These are phyloP conservation scores for Andrographis paniculata DNA, from an alignment of 305 asterid species.

Conservation along the genomic window DNA sequence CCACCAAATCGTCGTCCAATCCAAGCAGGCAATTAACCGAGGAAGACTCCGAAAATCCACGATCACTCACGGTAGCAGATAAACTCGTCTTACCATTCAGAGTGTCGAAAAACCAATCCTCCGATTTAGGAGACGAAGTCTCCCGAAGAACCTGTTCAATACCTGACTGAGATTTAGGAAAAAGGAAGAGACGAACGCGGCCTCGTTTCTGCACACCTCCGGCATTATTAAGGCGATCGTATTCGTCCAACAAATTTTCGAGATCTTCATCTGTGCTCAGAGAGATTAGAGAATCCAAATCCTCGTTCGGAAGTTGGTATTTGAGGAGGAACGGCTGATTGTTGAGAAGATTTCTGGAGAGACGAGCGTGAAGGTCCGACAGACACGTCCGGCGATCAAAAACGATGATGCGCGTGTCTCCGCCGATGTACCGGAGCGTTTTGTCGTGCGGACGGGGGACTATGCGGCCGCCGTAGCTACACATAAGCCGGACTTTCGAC, in stretches of 20 bases:
- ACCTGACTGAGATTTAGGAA: conserved; percentile 21
- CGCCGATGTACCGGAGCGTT: conserved; percentile 49
- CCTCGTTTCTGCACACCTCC: conserved; percentile 15
- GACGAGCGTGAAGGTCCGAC: conserved; percentile 33
- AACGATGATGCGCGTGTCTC: conserved; percentile 52
- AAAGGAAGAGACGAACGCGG: conserved; percentile 38
- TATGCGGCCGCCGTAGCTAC: conserved; percentile 24
- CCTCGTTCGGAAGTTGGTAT: conserved; percentile 52
- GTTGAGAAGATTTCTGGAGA: conserved; percentile 33
- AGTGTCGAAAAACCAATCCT: conserved; percentile 51
- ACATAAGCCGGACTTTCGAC: conserved; percentile 48
- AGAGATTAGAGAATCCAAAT: conserved; percentile 46
- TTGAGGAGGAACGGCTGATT: conserved; percentile 32
- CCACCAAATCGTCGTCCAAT: conserved; percentile 32
- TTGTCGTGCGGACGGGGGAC: conserved; percentile 45
- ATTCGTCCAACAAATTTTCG: conserved; percentile 53
- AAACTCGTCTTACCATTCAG: conserved; percentile 33
- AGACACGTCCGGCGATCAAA: conserved; percentile 32
- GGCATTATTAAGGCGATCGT: conserved; percentile 29
- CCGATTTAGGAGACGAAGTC: conserved; percentile 35
- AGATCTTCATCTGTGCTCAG: conserved; percentile 49
- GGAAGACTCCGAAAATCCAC: conserved; percentile 41
- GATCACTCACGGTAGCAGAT: conserved; percentile 15
- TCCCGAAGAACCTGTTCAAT: conserved; percentile 27
- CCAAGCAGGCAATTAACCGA: conserved; percentile 54